Base-by-base conservation (phyloP, 2,329 filamentous ascomycete genomes). In the Dothideomycetes sp. region DNA sequence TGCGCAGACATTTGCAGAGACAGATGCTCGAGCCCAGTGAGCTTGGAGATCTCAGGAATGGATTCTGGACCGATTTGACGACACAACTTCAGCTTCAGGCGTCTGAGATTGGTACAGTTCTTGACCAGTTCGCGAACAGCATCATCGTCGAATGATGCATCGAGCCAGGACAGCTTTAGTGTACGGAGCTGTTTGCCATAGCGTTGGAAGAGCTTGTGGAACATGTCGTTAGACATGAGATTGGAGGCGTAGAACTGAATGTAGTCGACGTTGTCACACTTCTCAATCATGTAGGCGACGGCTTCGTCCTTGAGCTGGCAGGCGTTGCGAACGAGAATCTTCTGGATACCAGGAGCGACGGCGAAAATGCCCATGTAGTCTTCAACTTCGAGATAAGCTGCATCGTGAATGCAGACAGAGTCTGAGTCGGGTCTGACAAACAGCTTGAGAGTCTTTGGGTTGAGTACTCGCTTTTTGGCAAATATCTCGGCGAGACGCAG, bases 251-350 rank as follows among this genome's bases (percentile, higher is more conserved):
- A 81, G 0, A 96, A 70, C 47, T 86, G 83, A 30, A 96, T 69
- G 42, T 77, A 71, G 45, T 78, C 74, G n/a, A 95, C 67, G 7
- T 73, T 62, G 35, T 77, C 73, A 35, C 82, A 73, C 33, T 84
- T 82, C 41, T 78, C 78, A 15, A 84, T 68, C 53, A 95, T 74
- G 58, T 89, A 94, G 38, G 85, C 76, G 60, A 95, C 73, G 29
- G 87, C 82, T 27, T 71, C 70, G 53, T 95, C 83, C 61, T 94
- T 94, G 69, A 95, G 82, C 55, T 94, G 88, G 35, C 91, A 84
- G n/a, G 81, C 85, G 53, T 88, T 89, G 34, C 82, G 78, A 9
- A 94, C 65, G 49, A 86, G 82, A 43, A 95, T 69, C 30, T 72
- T 73, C 51, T 76, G 76, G 40, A 94, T 65, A 5, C 69, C 70